Evolutionary conservation across 2,329 filamentous ascomycete genomes (phyloP).

Genomic region (Emmonsia crescens): DNA sequence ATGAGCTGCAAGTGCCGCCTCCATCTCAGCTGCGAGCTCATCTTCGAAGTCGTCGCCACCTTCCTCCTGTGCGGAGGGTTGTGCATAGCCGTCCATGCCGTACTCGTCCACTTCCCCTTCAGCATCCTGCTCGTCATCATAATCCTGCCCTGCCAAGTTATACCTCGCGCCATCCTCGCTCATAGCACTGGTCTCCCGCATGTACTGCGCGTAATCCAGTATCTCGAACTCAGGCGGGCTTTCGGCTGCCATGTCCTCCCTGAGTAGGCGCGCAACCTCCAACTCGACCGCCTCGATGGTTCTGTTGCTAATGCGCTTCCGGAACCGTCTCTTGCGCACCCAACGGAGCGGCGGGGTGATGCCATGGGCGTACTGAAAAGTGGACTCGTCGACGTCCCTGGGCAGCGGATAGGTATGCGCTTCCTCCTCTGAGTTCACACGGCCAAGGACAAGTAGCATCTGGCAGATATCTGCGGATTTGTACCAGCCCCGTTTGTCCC

Average conservation of each 20-base stretch:
- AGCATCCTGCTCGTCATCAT: conserved; percentile 40
- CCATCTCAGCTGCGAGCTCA: conserved; percentile 34
- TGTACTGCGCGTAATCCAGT: conserved; percentile 43
- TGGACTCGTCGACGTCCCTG: conserved; percentile 53
- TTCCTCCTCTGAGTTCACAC: conserved; percentile 55
- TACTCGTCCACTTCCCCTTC: conserved; percentile 36
- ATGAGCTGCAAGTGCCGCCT: conserved; percentile 31
- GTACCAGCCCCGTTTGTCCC: conserved; percentile 78
- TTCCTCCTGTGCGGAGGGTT: conserved; percentile 26
- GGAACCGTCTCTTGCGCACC: conserved; percentile 69
- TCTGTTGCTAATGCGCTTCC: conserved; percentile 69
- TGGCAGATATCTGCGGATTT: conserved; percentile 83
- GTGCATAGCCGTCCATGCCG: conserved; percentile 24
- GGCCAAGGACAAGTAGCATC: conserved; percentile 71
- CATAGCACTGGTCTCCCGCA: conserved; percentile 31
- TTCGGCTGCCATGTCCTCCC: conserved; percentile 53
- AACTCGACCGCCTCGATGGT: conserved; percentile 78
- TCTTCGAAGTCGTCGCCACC: conserved; percentile 31
- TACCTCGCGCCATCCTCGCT: conserved; percentile 29
- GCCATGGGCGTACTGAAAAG: conserved; percentile 70
- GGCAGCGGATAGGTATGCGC: conserved; percentile 59
- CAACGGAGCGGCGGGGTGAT: conserved; percentile 82
- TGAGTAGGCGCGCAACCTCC: conserved; percentile 62
- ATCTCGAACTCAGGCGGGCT: conserved; percentile 53
- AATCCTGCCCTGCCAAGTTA: conserved; percentile 39